Evolutionary conservation across 164 flowering plant species (phyloP), one percentile per base, ranked within the genome.

Genomic region (Kalanchoe fedtschenkoi): DNA sequence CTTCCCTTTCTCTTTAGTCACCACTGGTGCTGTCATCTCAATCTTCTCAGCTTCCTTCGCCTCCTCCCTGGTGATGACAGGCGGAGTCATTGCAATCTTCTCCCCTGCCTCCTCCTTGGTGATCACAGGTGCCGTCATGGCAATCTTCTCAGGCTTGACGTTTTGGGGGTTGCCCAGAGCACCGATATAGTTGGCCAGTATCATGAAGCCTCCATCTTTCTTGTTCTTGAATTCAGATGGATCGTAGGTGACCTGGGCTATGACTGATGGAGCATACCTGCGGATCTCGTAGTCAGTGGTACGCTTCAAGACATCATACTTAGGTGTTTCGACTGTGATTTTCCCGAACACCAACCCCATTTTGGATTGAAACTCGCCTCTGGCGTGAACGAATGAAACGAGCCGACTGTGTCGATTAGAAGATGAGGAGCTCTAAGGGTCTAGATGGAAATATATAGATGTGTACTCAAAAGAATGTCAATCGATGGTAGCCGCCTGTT

Each of bases 21-120:
- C 77, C 39, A 91, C 97, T 0, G 96, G 97, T 0, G 95, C 86
- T 0, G 97, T 91, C 96, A 88, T 91, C 7, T 86, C 90, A 22
- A 88, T 85, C 70, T 63, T 61, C 34, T 54, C 66, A 2, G 75
- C 26, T 14, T 67, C 37, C 43, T 68, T 77, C 30, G 88, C 22
- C 62, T 61, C 76, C 17, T 34, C 35, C 51, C 66, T 77, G 32
- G 92, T 86, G 11, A 87, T 78, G 34, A 90, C 97, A 0, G 95
- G 97, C 0, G 92, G 86, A 0, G 97, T 90, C 95, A 90, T 90
- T 8, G 86, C 89, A 15, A 90, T 84, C 68, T 81, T 84, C 51
- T 86, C 95, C 1, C n/a, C n/a, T n/a, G n/a, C 64, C 3, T 74
- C 26, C 13, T 69, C 35, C 51, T 67, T 77, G 32, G 92, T 86